phyloP scores from a whole-genome alignment of 2,329 filamentous ascomycete species.

The Stachybotrys echinatus region DNA sequence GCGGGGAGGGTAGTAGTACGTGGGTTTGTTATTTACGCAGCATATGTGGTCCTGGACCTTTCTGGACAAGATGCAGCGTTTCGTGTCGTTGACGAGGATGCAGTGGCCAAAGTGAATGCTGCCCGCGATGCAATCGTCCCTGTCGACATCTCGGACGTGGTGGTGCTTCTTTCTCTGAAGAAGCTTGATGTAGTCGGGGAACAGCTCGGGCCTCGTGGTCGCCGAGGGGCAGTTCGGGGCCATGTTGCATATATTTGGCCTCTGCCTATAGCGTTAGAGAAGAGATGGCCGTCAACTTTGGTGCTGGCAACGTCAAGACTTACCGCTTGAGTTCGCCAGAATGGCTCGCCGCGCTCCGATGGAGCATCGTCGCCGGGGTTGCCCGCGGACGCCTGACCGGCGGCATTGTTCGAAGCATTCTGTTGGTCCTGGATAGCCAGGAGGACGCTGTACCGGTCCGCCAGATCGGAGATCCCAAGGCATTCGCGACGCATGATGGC shows the following conservation, averaged over 20 bases:
- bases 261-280: background rate
- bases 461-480: too few relatives aligned
- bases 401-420: too few relatives aligned
- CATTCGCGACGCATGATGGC: too few relatives aligned
- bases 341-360: too few relatives aligned
- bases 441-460: too few relatives aligned
- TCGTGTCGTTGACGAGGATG: slow-evolving; percentile 10
- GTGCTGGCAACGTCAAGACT: too few relatives aligned
- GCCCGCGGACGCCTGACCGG: too few relatives aligned
- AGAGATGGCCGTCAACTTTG: too few relatives aligned
- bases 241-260: slow-evolving; percentile 9
- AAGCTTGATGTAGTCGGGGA: slow-evolving; percentile 9
- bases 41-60: slow-evolving; percentile 10
- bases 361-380: too few relatives aligned
- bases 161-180: slow-evolving; percentile 10
- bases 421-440: too few relatives aligned
- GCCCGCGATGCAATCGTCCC: slow-evolving; percentile 11
- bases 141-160: slow-evolving; percentile 11
- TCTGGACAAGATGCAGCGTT: slow-evolving; percentile 10
- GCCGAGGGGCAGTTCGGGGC: slow-evolving; percentile 8
- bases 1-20: too few relatives aligned
- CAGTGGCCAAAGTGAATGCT: slow-evolving; percentile 9
- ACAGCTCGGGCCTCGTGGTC: slow-evolving; percentile 8
- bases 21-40: slow-evolving; percentile 5
- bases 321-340: too few relatives aligned